Percentiles rank a stretch among this genome's conserved stretches.
These are phyloP conservation scores for Nannochloropsis salina DNA, from an alignment of 108 stramenopile genomes.

Conservation along the genomic window DNA sequence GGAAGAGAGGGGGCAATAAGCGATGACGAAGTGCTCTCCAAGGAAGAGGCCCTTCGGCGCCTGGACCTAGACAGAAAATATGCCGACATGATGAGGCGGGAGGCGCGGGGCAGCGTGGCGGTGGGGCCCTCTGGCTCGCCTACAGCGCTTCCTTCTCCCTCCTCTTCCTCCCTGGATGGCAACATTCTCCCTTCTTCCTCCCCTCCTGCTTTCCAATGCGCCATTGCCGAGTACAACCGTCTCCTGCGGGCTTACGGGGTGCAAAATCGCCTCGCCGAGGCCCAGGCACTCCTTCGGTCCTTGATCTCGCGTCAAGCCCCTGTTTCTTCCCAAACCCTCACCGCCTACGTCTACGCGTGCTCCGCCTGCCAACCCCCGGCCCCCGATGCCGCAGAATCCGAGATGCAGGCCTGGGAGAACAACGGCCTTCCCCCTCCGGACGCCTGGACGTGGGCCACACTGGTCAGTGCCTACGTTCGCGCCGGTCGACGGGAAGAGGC, in stretches of 20 bases:
- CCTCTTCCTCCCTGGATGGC: not conserved
- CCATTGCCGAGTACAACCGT: not conserved
- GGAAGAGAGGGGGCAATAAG: not conserved
- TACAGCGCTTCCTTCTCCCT: not conserved
- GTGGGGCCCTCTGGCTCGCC: not conserved
- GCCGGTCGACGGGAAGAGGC: not conserved
- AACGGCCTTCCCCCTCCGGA: not conserved
- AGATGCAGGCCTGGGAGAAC: not conserved
- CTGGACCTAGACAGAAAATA: slow-evolving; percentile 15
- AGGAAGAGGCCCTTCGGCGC: slow-evolving; percentile 19
- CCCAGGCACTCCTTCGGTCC: not conserved
- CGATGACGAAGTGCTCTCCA: not conserved
- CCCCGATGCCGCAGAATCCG: not conserved
- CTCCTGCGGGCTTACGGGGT: not conserved
- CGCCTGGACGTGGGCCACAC: not conserved
- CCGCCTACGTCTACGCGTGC: not conserved
- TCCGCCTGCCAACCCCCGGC: not conserved
- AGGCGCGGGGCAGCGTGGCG: not conserved
- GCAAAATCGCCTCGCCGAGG: not conserved
- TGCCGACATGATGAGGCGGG: not conserved
- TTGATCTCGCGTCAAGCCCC: not conserved
- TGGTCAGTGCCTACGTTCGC: not conserved
- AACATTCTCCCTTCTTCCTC: not conserved
- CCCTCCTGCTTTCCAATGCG: not conserved
- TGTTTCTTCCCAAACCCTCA: not conserved